phyloP scores from a whole-genome alignment of 495 filamentous ascomycete genomes.

The Niebla homalea region DNA sequence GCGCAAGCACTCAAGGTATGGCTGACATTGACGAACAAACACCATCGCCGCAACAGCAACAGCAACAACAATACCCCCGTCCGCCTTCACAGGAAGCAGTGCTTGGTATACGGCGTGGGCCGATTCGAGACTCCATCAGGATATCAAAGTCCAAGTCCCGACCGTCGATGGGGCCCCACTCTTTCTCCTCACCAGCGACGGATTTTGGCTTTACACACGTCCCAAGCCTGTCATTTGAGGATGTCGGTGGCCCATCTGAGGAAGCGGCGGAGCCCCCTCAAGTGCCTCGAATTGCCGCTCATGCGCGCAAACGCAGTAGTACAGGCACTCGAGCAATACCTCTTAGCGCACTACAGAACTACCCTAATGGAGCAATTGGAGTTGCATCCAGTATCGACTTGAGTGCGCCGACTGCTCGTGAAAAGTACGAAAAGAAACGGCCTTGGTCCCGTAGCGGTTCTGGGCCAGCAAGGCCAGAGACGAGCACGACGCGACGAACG shows the following conservation, averaged over 20 bases:
- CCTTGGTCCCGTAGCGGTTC: constrained; percentile 1
- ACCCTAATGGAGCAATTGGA: constrained; percentile 14
- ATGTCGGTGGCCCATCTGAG: constrained; percentile 17
- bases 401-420: constrained; percentile 8
- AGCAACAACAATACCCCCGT: constrained; percentile 13
- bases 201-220: constrained; percentile 16
- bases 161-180: constrained; percentile 21
- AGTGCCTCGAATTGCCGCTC: constrained; percentile 47
- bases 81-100: constrained; percentile 22
- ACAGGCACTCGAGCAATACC: constrained; percentile 49
- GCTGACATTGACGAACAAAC: constrained; percentile 48
- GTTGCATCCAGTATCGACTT: constrained; percentile 17
- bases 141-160: constrained; percentile 69
- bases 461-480: neutral
- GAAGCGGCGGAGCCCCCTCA: constrained; percentile 62
- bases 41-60: constrained; percentile 39
- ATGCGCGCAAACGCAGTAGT: constrained; percentile 74
- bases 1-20: constrained; percentile 64
- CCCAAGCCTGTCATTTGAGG: constrained; percentile 12
- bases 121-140: constrained; percentile 81
- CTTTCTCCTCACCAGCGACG: constrained; percentile 16
- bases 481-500: neutral
- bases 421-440: constrained; percentile 15
- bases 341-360: constrained; percentile 16
- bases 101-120: constrained; percentile 40